Evolutionary conservation across 495 filamentous ascomycete genomes (phyloP).

Genomic region (Talaromyces stipitatus): DNA sequence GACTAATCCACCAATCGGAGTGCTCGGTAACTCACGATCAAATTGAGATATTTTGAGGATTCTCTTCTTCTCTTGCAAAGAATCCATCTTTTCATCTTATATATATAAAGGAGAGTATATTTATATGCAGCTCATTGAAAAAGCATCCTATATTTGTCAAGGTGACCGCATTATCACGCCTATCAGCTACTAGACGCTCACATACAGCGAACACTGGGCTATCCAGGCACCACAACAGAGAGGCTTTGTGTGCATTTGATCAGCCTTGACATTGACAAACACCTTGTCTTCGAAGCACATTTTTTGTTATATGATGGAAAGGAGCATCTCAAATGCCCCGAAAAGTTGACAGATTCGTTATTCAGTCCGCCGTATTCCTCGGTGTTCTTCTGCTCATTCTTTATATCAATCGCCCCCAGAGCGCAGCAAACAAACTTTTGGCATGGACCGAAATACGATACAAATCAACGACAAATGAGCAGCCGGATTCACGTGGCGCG

Average conservation of each 20-base stretch:
- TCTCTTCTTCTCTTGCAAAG: not conserved
- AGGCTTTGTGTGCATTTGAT: not conserved
- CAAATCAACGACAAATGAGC: conserved; percentile 17
- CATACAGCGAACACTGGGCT: too few species aligned
- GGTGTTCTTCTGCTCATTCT: conserved; percentile 22
- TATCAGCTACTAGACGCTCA: not conserved
- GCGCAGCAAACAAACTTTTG: conserved; percentile 16
- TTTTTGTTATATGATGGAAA: not conserved
- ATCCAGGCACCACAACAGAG: too few species aligned
- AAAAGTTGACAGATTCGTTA: conserved; percentile 11
- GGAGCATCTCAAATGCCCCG: not conserved
- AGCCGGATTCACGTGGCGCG: conserved; percentile 21
- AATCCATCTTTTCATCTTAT: not conserved
- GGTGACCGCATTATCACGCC: not conserved
- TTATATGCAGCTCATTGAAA: not conserved
- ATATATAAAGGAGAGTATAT: not conserved
- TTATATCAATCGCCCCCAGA: conserved; percentile 24
- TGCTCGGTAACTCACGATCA: not conserved
- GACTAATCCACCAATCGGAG: not conserved
- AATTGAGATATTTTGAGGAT: not conserved
- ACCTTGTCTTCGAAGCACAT: not conserved
- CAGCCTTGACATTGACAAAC: not conserved
- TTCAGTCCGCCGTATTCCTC: conserved; percentile 23
- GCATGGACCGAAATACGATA: conserved; percentile 33
- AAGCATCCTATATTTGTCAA: not conserved